Base-by-base conservation (phyloP, 1,139 yeast species). In the Saccharomyces hybrid region DNA sequence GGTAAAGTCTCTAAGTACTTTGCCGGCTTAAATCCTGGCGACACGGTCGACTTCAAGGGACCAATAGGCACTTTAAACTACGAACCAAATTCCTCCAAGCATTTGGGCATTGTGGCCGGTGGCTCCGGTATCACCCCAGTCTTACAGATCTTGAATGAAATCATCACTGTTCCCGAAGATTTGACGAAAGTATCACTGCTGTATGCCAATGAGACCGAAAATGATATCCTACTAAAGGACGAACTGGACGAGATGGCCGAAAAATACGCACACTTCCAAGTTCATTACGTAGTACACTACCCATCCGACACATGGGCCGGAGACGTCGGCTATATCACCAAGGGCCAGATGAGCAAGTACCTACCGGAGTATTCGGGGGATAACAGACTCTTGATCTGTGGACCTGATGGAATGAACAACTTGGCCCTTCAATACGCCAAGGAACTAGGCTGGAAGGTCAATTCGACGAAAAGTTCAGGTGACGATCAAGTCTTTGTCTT, bases 81-180 rank as follows among this genome's bases (percentile, higher is more conserved):
- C 68, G 67, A 70, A 38, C 69, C 82, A 26, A 84, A 84, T 65
- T 78, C 81, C 75, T 83, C 82, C 48, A 78, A 78, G 57, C 79
- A 81, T 56, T 76, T 86, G 58, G 84, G 83, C n/a, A 77, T 86
- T 73, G 76, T 86, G 61, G 91, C 91, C n/a, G 93, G 91, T 62
- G 93, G 93, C 14, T 81, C 90, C 0, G 93, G 93, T 54, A 84
- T 86, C 57, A 86, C 95, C n/a, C 93, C 95, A 25, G 82, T 85
- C 64, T 75, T 86, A 58, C 90, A 86, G 67, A 85, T 86, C 13
- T 74, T 79, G 49, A 69, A 70, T 55, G 81, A 82, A 53, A 70
- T 79, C 42, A 80, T 85, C 57, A 85, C 90, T 29, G 81, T 84
- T 46, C 83, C 88, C 7, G 82, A 78, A 53, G 91, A 86, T 67